Conservation (phyloP, 768 basidiomycete species). For the Astraeus odoratus region DNA sequence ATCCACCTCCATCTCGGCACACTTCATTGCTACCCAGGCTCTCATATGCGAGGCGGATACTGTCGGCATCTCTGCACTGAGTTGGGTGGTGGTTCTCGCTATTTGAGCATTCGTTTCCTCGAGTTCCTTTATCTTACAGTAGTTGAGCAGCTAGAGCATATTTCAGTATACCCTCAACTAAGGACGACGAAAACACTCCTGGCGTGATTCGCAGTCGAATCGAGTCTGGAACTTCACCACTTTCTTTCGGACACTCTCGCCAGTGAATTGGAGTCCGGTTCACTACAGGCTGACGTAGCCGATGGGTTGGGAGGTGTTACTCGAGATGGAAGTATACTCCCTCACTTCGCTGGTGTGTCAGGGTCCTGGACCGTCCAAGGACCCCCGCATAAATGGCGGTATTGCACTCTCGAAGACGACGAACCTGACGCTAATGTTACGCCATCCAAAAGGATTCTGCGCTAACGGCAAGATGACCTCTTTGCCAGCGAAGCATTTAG, state of each 20-base stretch:
- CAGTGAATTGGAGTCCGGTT: constrained; percentile 52
- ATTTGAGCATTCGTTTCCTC: constrained; percentile 69
- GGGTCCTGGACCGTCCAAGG: constrained; percentile 69
- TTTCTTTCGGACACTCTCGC: constrained; percentile 75
- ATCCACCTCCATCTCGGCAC: constrained; percentile 25
- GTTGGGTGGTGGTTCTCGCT: constrained; percentile 47
- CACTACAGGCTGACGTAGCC: constrained; percentile 54
- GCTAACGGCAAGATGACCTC: constrained; percentile 62
- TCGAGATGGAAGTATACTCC: constrained; percentile 50
- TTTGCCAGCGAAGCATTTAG: constrained; percentile 81
- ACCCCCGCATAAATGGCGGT: constrained; percentile 94
- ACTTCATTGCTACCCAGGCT: constrained; percentile 50
- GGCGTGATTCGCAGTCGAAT: constrained; percentile 76
- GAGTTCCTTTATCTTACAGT: constrained; percentile 69
- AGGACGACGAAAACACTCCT: constrained; percentile 77
- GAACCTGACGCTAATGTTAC: neutral
- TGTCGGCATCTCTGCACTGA: constrained; percentile 71
- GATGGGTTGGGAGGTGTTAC: constrained; percentile 55
- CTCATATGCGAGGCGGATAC: constrained; percentile 65
- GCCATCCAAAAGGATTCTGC: constrained; percentile 15
- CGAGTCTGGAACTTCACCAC: constrained; percentile 80
- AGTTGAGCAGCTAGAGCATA: constrained; percentile 61
- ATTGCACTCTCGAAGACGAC: constrained; percentile 50
- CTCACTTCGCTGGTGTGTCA: constrained; percentile 57
- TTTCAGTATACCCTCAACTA: constrained; percentile 79